Evolutionary conservation across 495 filamentous ascomycete species (phyloP).

Genomic region (Paragyromitra xinjiangensis): DNA sequence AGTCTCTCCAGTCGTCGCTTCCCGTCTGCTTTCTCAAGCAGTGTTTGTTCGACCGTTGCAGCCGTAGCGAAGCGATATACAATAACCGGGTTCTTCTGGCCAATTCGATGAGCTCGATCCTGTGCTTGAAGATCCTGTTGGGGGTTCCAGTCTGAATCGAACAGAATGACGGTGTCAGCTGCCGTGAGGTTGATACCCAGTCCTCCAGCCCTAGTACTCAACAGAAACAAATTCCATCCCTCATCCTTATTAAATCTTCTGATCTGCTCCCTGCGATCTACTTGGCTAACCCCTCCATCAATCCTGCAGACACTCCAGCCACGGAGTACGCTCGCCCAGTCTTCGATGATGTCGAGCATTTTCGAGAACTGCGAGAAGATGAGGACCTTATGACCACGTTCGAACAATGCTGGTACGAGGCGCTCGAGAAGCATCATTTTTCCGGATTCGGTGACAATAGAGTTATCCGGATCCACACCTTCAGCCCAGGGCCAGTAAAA

Average conservation of each 20-base stretch:
- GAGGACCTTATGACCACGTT: conserved; percentile 83
- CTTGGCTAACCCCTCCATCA: conserved; percentile 84
- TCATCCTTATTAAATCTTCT: conserved; percentile 80
- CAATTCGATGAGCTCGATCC: conserved; percentile 93
- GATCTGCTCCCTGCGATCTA: conserved; percentile 83
- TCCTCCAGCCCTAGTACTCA: conserved; percentile 90
- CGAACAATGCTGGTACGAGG: conserved; percentile 78
- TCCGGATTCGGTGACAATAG: conserved; percentile 82
- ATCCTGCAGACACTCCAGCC: conserved; percentile 87
- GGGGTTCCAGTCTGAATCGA: conserved; percentile 93
- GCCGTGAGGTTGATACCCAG: conserved; percentile 85
- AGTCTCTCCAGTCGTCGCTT: conserved; percentile 95
- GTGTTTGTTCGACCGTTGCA: conserved; percentile 87
- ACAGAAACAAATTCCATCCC: conserved; percentile 78
- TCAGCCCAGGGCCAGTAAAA: conserved; percentile 90
- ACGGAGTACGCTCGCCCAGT: conserved; percentile 77
- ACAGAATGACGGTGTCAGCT: conserved; percentile 78
- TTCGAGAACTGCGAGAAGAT: conserved; percentile 98
- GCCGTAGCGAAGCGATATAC: conserved; percentile 96
- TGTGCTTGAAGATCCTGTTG: conserved; percentile 97
- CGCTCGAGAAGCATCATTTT: conserved; percentile 96
- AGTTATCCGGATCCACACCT: conserved; percentile 67
- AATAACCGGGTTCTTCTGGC: conserved; percentile 88
- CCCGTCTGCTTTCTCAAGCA: conserved; percentile 87
- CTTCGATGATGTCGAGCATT: conserved; percentile 87